These are phyloP conservation scores for Lyophyllum shimeji DNA, from an alignment of 768 basidiomycete species.

Conservation along the genomic window DNA sequence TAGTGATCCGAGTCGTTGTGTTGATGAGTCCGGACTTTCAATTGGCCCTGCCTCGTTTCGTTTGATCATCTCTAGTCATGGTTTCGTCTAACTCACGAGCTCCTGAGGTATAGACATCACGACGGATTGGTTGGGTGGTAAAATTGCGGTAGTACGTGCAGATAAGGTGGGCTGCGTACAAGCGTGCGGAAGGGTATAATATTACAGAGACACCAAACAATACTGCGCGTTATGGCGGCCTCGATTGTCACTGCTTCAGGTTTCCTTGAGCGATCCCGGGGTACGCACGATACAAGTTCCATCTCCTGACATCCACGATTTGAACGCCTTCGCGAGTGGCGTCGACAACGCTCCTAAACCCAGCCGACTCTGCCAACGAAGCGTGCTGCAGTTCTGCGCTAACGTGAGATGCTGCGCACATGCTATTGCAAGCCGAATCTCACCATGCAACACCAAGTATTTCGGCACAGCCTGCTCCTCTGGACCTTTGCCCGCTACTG, in stretches of 20 bases:
- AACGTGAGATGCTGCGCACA: neutral
- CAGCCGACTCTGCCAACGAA: slow-evolving; percentile 8
- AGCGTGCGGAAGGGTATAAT: neutral
- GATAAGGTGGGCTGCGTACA: neutral
- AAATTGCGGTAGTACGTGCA: neutral
- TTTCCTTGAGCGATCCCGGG: slow-evolving; percentile 44
- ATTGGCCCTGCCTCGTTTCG: neutral
- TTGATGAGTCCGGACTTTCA: slow-evolving; percentile 11
- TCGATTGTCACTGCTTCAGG: slow-evolving; percentile 7
- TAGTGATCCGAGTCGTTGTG: slow-evolving; percentile 13
- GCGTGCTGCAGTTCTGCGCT: slow-evolving; percentile 20
- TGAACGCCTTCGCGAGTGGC: slow-evolving; percentile 14
- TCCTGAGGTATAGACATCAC: neutral
- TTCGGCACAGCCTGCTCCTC: slow-evolving; percentile 32
- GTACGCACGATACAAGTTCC: slow-evolving; percentile 49
- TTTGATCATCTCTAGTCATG: neutral
- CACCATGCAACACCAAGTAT: slow-evolving; percentile 44
- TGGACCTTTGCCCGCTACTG: slow-evolving; percentile 18
- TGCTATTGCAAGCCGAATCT: slow-evolving; percentile 1
- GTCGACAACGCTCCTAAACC: slow-evolving; percentile 13
- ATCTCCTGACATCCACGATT: slow-evolving; percentile 30
- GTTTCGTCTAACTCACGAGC: no score
- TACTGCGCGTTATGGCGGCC: neutral
- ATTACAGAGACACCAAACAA: neutral
- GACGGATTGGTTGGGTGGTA: neutral